Conservation (phyloP, 208 protist genomes). For the Acanthamoeba triangularis region DNA sequence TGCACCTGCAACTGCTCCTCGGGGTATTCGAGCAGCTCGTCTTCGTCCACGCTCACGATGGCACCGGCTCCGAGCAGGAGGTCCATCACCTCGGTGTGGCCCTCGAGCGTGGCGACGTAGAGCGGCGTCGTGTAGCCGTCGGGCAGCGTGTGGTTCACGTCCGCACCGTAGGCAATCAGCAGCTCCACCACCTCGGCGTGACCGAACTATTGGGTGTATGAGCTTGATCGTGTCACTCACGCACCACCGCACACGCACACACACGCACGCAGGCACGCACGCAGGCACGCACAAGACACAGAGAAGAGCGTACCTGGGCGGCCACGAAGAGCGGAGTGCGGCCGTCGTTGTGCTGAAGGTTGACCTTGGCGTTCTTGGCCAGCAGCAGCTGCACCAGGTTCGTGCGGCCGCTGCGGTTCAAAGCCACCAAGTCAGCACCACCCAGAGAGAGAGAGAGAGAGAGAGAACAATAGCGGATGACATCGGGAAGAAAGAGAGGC, state of each 20-base stretch:
- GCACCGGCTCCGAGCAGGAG: slow-evolving; percentile 33
- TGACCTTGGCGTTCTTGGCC: slow-evolving; percentile 53
- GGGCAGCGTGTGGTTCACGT: slow-evolving; percentile 52
- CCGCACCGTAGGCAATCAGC: slow-evolving; percentile 43
- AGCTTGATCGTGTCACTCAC: not conserved
- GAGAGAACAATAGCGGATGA: not conserved
- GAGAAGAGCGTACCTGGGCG: not conserved
- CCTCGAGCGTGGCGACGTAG: slow-evolving; percentile 52
- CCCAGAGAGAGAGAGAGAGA: not conserved
- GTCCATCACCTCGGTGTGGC: slow-evolving; percentile 66
- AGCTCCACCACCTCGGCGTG: slow-evolving; percentile 59
- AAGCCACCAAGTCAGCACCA: not conserved
- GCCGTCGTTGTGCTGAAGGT: slow-evolving; percentile 44
- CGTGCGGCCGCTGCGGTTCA: not conserved
- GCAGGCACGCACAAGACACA: not conserved
- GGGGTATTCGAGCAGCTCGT: slow-evolving; percentile 12
- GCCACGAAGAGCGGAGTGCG: slow-evolving; percentile 66
- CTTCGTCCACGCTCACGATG: slow-evolving; percentile 19
- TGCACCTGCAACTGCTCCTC: slow-evolving; percentile 9
- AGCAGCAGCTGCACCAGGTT: slow-evolving; percentile 47
- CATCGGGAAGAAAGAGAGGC: too few relatives aligned
- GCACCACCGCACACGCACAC: not conserved
- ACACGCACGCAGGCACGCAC: not conserved
- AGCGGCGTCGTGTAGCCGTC: slow-evolving; percentile 69
- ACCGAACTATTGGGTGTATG: not conserved